phyloP scores from a whole-genome alignment of 306 rosid species.

The Corylus heterophylla region DNA sequence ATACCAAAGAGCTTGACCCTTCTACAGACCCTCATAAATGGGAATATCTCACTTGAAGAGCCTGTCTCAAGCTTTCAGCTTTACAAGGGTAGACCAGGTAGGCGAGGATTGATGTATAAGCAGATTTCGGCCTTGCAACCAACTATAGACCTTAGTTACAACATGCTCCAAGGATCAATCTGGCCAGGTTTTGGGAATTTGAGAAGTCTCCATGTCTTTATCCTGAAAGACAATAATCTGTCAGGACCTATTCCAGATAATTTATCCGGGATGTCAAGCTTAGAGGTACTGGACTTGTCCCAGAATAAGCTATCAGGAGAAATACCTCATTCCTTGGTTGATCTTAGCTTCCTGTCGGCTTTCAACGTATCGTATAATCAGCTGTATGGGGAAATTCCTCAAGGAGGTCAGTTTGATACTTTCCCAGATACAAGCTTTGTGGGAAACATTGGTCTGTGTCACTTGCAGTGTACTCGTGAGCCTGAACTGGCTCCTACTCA shows the following conservation, averaged over 20 bases:
- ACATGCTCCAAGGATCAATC: slow-evolving; percentile 30
- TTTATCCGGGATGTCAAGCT: slow-evolving; percentile 15
- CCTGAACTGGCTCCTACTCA: not conserved
- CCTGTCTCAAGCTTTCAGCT: not conserved
- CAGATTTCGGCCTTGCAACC: slow-evolving; percentile 5
- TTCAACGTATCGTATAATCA: slow-evolving; percentile 32
- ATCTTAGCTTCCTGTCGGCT: slow-evolving; percentile 30
- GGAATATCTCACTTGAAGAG: not conserved
- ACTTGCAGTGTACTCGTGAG: not conserved
- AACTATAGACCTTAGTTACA: slow-evolving; percentile 6
- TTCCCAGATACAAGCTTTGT: slow-evolving; percentile 27
- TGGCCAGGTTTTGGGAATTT: slow-evolving; percentile 35
- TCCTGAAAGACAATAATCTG: slow-evolving; percentile 8
- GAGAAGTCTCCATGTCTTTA: slow-evolving; percentile 26
- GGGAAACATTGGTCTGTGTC: slow-evolving; percentile 13
- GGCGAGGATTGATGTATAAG: slow-evolving; percentile 18
- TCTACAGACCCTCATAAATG: not conserved
- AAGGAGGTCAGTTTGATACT: slow-evolving; percentile 28
- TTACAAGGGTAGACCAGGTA: accelerated
- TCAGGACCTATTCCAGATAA: slow-evolving; percentile 24
- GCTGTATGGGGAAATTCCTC: slow-evolving; percentile 21
- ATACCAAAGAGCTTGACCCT: slow-evolving; percentile 26
- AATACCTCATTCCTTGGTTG: slow-evolving; percentile 24
- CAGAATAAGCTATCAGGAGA: slow-evolving; percentile 30
- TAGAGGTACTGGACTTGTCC: slow-evolving; percentile 34